Base-by-base conservation (phyloP, 192 early-diverging fungal genomes). In the Backusella mclennaniae region DNA sequence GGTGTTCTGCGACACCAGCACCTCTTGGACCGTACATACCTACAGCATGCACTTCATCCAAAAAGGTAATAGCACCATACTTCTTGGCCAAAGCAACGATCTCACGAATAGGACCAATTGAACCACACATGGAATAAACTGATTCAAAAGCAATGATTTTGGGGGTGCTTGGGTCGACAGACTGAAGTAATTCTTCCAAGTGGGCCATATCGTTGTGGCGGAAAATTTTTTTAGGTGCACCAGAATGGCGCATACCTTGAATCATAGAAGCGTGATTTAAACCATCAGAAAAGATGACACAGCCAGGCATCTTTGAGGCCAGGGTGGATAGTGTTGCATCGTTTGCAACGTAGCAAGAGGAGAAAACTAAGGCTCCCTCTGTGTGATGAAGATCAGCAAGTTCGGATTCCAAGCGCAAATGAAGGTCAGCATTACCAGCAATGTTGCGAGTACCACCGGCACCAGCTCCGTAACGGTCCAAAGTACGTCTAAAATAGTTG, bases 201-300 rank as follows among this genome's bases (percentile, higher is more conserved):
- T 98, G 95, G 9, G 85, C 90, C 56, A 96, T 80, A 77, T 98
- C 93, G 83, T 98, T 98, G 87, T 97, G 97, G 63, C 92, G 87
- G 87, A 98, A 98, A 29, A 98, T 90, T 73, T 92, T 89, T 87
- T 97, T 96, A 59, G 87, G 82, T 17, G 94, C 95, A 31, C 92
- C 84, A 21, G 97, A 97, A 88, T 98, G 89, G 76, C 91, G 91
- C 79, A 98, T 96, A 76, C 97, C 97, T 87, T 97, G 96, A 82
- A 98, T 98, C 97, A 98, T 98, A 12, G 96, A 97, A n/a, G 97
- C 97, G 76, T 98, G 97, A 86, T 98, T 98, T 78, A 93, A 89
- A 19, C 92, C 83, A 83, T 98, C 97, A 59, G 96, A 97, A 75
- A 98, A 95, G 82, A 98, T 97, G 17, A 97, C 91, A 83, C 96